Evolutionary conservation across 1,139 yeast species (phyloP), one percentile per base, ranked within the genome.

Genomic region (Lodderomyces oxycetoniae): DNA sequence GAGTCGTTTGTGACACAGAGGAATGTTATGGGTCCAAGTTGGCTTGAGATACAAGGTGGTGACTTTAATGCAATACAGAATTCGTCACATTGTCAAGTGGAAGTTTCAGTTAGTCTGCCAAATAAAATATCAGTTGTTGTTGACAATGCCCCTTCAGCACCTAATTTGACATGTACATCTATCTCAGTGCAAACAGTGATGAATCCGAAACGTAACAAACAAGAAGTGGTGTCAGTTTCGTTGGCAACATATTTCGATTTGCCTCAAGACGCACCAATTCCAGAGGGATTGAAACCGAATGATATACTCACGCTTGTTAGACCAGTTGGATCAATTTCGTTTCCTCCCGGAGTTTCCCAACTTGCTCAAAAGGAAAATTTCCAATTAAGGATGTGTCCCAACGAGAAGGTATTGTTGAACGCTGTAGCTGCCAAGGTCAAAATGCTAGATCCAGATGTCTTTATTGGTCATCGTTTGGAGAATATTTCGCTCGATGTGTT

Each of bases 11-110:
- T 87, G 9, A 53, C 88, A 20, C 86, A 83, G 53, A 73, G 85
- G 47, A 79, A 82, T 45, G 71, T 91, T 28, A 88, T 88, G 96
- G 99, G 99, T 4, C 99, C 99, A 1, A 88, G 98, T 53, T 91
- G 98, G 98, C 64, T 91, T 35, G 82, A 82, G 35, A 67, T 93
- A 32, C 64, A 70, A 28, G 68, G 74, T 31, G 82, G 82, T 30
- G 77, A 81, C 45, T 83, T 85, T 46, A 55, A 59, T 14, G 57
- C 77, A 1, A 62, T 81, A 38, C 72, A 66, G 38, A 82, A 82
- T 48, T 71, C 86, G 1, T 80, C 96, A 0, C 94, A 89, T 66
- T 85, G 95, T 60, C 76, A 76, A 40, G 71, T 85, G 17, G 96
- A 88, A 49, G 77, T 82, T 3, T 62, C 80, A 0, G 73, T 84